Evolutionary conservation across 495 filamentous ascomycete genomes (phyloP).

Genomic region (Pseudotulostoma volvatum): DNA sequence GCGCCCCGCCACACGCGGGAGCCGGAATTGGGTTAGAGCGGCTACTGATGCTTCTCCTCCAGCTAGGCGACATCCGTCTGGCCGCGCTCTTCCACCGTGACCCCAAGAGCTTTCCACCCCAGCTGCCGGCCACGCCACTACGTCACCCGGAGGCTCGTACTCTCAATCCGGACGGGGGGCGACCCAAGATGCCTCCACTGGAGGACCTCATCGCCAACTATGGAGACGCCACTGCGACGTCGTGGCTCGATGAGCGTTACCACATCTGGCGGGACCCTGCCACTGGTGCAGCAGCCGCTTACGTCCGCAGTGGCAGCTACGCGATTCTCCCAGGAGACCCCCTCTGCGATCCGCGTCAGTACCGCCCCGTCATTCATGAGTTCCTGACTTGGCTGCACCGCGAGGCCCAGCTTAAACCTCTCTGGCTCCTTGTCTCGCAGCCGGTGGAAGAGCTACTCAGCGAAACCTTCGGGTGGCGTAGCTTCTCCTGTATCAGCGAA

Average conservation of each 20-base stretch:
- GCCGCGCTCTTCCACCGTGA: conserved; percentile 75
- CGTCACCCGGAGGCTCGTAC: conserved; percentile 71
- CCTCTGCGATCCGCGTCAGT: conserved; percentile 57
- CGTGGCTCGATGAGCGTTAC: conserved; percentile 71
- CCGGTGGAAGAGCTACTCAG: conserved; percentile 59
- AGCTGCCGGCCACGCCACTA: conserved; percentile 32
- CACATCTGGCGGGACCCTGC: conserved; percentile 61
- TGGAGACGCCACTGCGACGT: conserved; percentile 74
- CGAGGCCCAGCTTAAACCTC: conserved; percentile 54
- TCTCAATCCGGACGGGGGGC: conserved; percentile 43
- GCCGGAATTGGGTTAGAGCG: conserved; percentile 84
- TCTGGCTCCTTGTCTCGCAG: conserved; percentile 61
- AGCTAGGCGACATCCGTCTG: conserved; percentile 75
- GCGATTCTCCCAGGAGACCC: conserved; percentile 71
- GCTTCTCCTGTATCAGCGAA: conserved; percentile 67
- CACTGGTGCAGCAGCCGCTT: conserved; percentile 68
- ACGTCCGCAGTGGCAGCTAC: conserved; percentile 52
- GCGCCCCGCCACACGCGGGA: conserved; percentile 77
- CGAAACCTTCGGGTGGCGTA: conserved; percentile 63
- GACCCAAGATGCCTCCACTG: conserved; percentile 47
- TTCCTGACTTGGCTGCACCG: conserved; percentile 59
- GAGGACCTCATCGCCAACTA: conserved; percentile 80
- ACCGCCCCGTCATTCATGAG: conserved; percentile 46
- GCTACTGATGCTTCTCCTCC: conserved; percentile 65
- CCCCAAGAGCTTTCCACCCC: conserved; percentile 59